Evolutionary conservation across 1,284 basidiomycete genomes (phyloP).

Genomic region (Bondarzewia mesenterica): DNA sequence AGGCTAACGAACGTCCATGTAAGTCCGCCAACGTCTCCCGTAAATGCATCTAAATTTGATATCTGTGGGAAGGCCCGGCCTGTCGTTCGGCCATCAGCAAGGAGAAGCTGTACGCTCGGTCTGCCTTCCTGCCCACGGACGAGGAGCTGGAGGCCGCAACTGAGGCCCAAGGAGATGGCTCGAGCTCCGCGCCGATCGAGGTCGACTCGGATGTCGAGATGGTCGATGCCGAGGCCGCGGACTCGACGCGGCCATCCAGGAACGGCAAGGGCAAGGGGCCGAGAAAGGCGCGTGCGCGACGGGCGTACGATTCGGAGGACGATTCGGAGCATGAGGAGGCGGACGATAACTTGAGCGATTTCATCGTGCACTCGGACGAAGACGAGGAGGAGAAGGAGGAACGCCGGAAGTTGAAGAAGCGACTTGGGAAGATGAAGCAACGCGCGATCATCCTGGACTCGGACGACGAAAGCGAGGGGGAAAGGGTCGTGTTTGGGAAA

Average conservation of each 20-base stretch:
- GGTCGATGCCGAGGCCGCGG: constrained; percentile 15
- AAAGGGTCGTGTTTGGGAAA: constrained; percentile 33
- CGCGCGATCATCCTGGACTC: constrained; percentile 32
- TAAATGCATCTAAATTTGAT: not conserved
- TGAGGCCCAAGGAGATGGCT: not conserved
- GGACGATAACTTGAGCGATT: constrained; percentile 38
- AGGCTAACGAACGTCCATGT: constrained; percentile 38
- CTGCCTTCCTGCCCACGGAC: constrained; percentile 43
- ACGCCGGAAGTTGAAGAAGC: constrained; percentile 28
- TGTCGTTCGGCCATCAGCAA: constrained; percentile 37
- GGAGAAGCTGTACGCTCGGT: constrained; percentile 35
- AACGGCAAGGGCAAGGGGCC: constrained; percentile 21
- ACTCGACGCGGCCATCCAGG: constrained; percentile 14
- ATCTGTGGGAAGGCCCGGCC: constrained; percentile 30
- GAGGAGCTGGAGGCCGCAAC: constrained; percentile 25
- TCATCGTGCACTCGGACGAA: constrained; percentile 44
- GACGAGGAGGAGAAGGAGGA: constrained; percentile 32
- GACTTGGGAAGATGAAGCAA: constrained; percentile 21
- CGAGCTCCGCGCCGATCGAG: not conserved
- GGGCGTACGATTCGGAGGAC: constrained; percentile 19
- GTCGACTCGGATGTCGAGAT: constrained; percentile 12
- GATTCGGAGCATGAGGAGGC: constrained; percentile 22
- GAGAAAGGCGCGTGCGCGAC: constrained; percentile 12
- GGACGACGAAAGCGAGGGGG: constrained; percentile 34
- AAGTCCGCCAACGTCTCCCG: constrained; percentile 13